A percentile compares a stretch with the other conserved stretches of the same genome.
phyloP scores from a whole-genome alignment of 2,329 filamentous ascomycete species.

The Berkeleyomyces basicola region DNA sequence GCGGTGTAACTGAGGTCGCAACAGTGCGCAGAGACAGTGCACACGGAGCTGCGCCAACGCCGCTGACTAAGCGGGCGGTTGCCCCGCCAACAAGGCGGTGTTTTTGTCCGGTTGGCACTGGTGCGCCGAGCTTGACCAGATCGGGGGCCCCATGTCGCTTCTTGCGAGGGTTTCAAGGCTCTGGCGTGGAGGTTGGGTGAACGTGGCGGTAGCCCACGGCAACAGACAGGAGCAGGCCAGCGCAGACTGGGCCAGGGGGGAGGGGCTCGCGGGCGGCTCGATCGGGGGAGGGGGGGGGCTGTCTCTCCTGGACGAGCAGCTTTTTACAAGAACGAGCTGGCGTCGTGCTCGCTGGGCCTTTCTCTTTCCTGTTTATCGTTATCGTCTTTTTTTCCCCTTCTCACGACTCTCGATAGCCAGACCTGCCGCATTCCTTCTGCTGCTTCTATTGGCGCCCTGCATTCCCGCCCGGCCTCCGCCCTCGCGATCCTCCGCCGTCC shows the following conservation, averaged over 20 bases:
- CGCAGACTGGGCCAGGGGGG: neutral
- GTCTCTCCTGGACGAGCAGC: too few species aligned
- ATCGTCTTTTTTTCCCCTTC: neutral
- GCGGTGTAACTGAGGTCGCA: neutral
- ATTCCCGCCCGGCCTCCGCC: neutral
- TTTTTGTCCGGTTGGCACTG: neutral
- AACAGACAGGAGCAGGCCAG: neutral
- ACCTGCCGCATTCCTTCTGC: neutral
- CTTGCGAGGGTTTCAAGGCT: neutral
- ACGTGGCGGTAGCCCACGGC: neutral
- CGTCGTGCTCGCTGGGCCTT: neutral
- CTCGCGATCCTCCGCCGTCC: neutral
- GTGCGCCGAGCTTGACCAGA: neutral
- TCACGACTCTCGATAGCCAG: neutral
- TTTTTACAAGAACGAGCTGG: neutral
- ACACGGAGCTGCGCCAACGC: too few species aligned
- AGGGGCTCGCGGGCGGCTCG: neutral
- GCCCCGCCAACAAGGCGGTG: neutral
- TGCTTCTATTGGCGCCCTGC: neutral
- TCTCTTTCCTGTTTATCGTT: neutral
- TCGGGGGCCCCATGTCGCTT: neutral
- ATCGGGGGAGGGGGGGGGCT: too few species aligned
- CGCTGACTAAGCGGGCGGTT: neutral
- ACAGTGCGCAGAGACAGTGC: neutral
- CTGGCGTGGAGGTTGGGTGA: neutral